phyloP scores from a whole-genome alignment of 1,139 yeast genomes.

The Suhomyces taliae region DNA sequence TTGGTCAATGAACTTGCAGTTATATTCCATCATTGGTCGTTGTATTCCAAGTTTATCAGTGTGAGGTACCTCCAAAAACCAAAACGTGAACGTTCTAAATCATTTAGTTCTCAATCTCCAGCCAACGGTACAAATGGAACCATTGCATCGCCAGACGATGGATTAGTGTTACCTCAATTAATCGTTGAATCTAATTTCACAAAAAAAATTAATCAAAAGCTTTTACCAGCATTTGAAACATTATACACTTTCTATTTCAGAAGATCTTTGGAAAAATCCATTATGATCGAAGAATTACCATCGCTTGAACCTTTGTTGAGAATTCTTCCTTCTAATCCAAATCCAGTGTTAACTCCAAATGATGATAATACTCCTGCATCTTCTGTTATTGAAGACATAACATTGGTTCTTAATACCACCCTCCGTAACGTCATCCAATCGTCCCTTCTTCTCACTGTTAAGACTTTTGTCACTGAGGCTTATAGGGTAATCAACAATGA shows the following conservation, averaged over 20 bases:
- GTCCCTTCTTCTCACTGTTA: slow-evolving; percentile 57
- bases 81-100: background rate
- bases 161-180: slow-evolving; percentile 49
- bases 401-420: slow-evolving; percentile 69
- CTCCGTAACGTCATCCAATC: slow-evolving; percentile 60
- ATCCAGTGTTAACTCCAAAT: slow-evolving; percentile 8
- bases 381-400: slow-evolving; percentile 84
- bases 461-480: slow-evolving; percentile 43
- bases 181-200: slow-evolving; percentile 62
- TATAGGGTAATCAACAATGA: slow-evolving; percentile 36
- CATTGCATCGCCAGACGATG: slow-evolving; percentile 8
- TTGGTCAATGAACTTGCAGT: slow-evolving; percentile 68
- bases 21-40: slow-evolving; percentile 83
- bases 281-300: slow-evolving; percentile 77
- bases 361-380: slow-evolving; percentile 69
- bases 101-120: no score
- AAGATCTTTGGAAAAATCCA: slow-evolving; percentile 79
- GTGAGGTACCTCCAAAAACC: slow-evolving; percentile 40
- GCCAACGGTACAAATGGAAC: no score
- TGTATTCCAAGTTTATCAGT: slow-evolving; percentile 75
- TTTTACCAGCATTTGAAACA: slow-evolving; percentile 62
- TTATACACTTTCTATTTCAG: slow-evolving; percentile 68
- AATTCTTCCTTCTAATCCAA: slow-evolving; percentile 4
- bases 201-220: slow-evolving; percentile 53
- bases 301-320: slow-evolving; percentile 32